Base-by-base conservation (phyloP, 805 yeast genomes). In the Saccharomycopsis capsularis region DNA sequence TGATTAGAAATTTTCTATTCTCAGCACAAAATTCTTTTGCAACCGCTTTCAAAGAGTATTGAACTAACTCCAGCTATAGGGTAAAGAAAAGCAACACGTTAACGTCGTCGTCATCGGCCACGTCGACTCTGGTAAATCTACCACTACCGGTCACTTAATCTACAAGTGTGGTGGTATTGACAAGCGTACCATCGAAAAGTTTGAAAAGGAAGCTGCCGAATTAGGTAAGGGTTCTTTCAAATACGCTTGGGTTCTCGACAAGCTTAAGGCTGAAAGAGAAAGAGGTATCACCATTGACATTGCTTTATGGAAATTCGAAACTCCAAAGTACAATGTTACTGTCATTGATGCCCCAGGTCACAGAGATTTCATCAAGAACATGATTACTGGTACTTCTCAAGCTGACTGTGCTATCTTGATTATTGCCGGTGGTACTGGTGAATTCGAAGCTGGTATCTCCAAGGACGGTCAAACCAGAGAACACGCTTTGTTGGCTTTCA, bases 81-180 rank as follows among this genome's bases (percentile, higher is more conserved):
- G 96, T 82, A 88, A 88, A 77, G 96, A 82, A 69, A 90, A 91
- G 85, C 68, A 79, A 76, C 98, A 91, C 86, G 86, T 91, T 81
- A 91, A 91, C 96, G 95, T 91, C 79, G 99, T 93, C 76, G 98
- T 93, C 73, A 91, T 91, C 76, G 99, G 98, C 78, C 98, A 91
- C 95, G 98, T 93, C 97, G 98, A 91, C 79, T 90, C 97, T 68
- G 91, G 91, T 78, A 85, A 86, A 80, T 91, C 97, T 60, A 90
- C 98, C 71, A 91, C 97, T 76, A 90, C 98, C 73, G 97, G 97
- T 77, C 97, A 90, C 84, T 85, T 90, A 78, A 89, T 90, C 71
- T 90, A 73, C 95, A 89, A 89, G 91, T 90, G 96, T 81, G 96
- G 97, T 85, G 96, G 95, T 84, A 87, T 87, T 67, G 96, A 89